A percentile compares a stretch with the other conserved stretches of the same genome.
Conservation (phyloP, 805 yeast genomes). For the Saccharomyces jurei region DNA sequence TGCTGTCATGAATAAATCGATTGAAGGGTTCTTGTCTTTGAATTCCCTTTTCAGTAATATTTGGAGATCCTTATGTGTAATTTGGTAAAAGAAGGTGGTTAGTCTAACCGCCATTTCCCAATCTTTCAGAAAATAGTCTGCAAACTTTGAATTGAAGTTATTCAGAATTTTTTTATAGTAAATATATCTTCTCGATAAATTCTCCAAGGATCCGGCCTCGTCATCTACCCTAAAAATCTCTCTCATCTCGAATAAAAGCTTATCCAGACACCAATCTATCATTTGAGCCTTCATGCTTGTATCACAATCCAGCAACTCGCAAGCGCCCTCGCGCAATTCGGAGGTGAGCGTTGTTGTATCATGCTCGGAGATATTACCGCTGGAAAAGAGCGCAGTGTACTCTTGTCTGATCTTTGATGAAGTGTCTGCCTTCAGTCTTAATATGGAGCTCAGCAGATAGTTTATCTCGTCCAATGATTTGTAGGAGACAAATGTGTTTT, state of each 20-base stretch:
- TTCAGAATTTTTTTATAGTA: conserved; percentile 68
- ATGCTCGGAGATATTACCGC: conserved; percentile 8
- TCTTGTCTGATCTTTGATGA: conserved; percentile 15
- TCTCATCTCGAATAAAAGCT: conserved; percentile 63
- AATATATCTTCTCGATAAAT: conserved; percentile 70
- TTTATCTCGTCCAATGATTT: conserved; percentile 66
- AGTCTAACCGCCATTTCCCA: conserved; percentile 69
- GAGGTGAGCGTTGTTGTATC: conserved; percentile 9
- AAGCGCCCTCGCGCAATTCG: conserved; percentile 48
- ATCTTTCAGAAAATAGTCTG: conserved; percentile 50
- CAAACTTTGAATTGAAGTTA: conserved; percentile 45
- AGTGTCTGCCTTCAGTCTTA: conserved; percentile 21
- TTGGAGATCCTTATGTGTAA: conserved; percentile 61
- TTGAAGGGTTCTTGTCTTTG: conserved; percentile 39
- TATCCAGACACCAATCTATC: conserved; percentile 63
- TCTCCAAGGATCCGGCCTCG: conserved; percentile 93
- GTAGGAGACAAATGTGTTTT: conserved; percentile 46
- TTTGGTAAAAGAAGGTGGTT: conserved; percentile 53
- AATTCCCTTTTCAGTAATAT: conserved; percentile 41
- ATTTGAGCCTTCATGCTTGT: conserved; percentile 52
- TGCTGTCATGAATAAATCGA: conserved; percentile 58
- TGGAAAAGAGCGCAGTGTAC: conserved; percentile 8
- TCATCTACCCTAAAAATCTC: conserved; percentile 70
- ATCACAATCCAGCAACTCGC: conserved; percentile 59
- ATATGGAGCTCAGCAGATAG: conserved; percentile 22